Evolutionary conservation across 345 rosid genomes (phyloP).

Genomic region (Rhodamnia argentea): DNA sequence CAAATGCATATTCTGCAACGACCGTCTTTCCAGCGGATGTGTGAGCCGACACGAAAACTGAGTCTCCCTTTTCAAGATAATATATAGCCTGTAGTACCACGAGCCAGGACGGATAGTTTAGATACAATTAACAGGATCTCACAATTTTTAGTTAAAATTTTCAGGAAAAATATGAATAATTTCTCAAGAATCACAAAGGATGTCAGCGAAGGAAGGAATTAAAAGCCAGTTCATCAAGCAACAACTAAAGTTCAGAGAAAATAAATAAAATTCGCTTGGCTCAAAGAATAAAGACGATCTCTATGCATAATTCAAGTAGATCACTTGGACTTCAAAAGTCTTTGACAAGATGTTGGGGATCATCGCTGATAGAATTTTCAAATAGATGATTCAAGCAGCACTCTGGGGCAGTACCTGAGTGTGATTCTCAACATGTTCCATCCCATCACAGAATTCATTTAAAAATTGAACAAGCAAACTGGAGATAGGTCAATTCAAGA

Average conservation of each 20-base stretch:
- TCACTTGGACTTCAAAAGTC: not conserved
- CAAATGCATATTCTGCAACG: slow-evolving; percentile 98
- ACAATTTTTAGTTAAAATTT: not conserved
- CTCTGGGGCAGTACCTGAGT: not conserved
- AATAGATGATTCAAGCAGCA: not conserved
- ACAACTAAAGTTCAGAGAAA: not conserved
- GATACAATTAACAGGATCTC: not conserved
- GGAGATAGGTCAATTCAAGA: not conserved
- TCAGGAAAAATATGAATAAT: not conserved
- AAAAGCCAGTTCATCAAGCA: not conserved
- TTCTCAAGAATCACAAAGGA: not conserved
- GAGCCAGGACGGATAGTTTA: not conserved
- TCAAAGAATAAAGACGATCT: not conserved
- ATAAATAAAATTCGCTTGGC: not conserved
- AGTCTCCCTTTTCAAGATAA: slow-evolving; percentile 85
- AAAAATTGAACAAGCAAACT: not conserved
- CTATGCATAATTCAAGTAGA: not conserved
- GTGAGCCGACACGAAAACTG: slow-evolving; percentile 97
- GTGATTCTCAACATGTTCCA: not conserved
- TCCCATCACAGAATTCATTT: not conserved
- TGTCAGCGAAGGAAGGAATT: not conserved
- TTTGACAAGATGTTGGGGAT: not conserved
- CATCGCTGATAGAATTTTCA: not conserved
- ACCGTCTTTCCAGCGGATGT: slow-evolving; percentile 99
- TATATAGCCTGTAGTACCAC: slow-evolving; percentile 62